Evolutionary conservation across 2,329 filamentous ascomycete genomes (phyloP), one percentile per base, ranked within the genome.

Genomic region (Sporothrix euskadiensis): DNA sequence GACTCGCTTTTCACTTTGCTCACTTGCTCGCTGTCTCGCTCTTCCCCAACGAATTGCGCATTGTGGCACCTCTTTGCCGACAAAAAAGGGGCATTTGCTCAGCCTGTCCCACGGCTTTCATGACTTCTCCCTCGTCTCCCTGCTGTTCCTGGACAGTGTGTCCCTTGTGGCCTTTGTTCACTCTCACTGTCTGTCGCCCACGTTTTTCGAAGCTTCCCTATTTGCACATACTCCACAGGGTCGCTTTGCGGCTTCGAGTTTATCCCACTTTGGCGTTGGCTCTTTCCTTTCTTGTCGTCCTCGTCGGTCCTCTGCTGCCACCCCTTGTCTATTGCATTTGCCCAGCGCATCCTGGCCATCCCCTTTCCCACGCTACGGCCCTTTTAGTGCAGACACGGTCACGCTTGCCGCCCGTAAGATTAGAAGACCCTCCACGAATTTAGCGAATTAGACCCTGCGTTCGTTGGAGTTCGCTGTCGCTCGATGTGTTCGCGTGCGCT

Each of bases 371-470:
- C 41, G 63, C 41, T 68, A 68, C 63, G 41, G 44, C 44, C 41
- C 3, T 19, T 32, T 68, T 65, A 65, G 61, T 19, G 61, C 35
- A 52, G 44, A 10, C 63, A 32, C 39, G 26, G 63, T 68, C 65
- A 35, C 65, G 65, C 65, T 52, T 35, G 26, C 44, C 44, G 26
- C 65, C 63, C 41, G 61, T 66, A 66, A 66, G 39, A 66, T 66
- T 47, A 66, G 44, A 49, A 49, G 61, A 47, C 41, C 22, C 59
- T 63, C 59, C 39, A n/a, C 35, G 59, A 44, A 26, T 41, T 49
- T 49, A 49, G 44, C 44, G 14, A 49, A 49, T 49, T 63, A 59
- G 56, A 59, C 56, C 56, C 56, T 59, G 30, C 14, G 52, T 19
- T 56, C n/a, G n/a, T 26, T 56, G 47, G 47, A 14, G 47, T 14